phyloP scores from a whole-genome alignment of 2,329 filamentous ascomycete species.

The Epicoccum sorghinum region DNA sequence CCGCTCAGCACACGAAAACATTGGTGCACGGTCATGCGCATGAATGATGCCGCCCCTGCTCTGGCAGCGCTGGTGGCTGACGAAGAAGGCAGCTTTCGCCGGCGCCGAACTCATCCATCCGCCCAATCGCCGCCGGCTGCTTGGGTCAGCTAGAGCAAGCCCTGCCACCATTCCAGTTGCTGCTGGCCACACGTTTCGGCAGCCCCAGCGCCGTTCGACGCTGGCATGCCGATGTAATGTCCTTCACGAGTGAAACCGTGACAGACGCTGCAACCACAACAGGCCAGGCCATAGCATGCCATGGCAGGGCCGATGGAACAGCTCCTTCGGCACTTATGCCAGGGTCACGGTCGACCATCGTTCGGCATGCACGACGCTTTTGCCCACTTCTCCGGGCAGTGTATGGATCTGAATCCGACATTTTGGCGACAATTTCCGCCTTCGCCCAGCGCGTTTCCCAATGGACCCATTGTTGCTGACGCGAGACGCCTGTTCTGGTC shows the following conservation, averaged over 20 bases:
- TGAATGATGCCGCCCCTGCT: slow-evolving; percentile 9
- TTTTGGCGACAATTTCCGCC: slow-evolving; percentile 25
- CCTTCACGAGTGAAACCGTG: slow-evolving; percentile 12
- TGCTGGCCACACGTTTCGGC: slow-evolving; percentile 7
- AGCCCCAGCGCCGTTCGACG: slow-evolving; percentile 11
- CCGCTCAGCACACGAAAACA: slow-evolving; percentile 12
- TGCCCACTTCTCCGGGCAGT: slow-evolving; percentile 20
- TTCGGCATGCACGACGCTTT: slow-evolving; percentile 24
- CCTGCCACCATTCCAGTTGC: slow-evolving; percentile 8
- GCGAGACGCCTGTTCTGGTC: slow-evolving; percentile 24
- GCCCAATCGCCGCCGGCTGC: slow-evolving; percentile 15
- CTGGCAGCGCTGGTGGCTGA: slow-evolving; percentile 7
- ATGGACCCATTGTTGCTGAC: slow-evolving; percentile 26
- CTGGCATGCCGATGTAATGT: slow-evolving; percentile 8
- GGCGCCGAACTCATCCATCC: slow-evolving; percentile 9
- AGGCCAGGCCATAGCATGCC: background rate
- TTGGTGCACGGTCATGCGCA: slow-evolving; percentile 12
- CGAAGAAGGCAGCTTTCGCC: slow-evolving; percentile 8
- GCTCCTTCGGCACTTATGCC: slow-evolving; percentile 8
- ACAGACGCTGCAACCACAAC: slow-evolving; percentile 16
- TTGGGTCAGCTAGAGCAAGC: slow-evolving; percentile 19
- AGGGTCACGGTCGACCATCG: slow-evolving; percentile 3
- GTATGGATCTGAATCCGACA: slow-evolving; percentile 13
- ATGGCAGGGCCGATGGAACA: slow-evolving; percentile 2
- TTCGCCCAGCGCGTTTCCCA: slow-evolving; percentile 16